Conservation (phyloP, 2,329 filamentous ascomycete species). For the Botrytis tulipae region DNA sequence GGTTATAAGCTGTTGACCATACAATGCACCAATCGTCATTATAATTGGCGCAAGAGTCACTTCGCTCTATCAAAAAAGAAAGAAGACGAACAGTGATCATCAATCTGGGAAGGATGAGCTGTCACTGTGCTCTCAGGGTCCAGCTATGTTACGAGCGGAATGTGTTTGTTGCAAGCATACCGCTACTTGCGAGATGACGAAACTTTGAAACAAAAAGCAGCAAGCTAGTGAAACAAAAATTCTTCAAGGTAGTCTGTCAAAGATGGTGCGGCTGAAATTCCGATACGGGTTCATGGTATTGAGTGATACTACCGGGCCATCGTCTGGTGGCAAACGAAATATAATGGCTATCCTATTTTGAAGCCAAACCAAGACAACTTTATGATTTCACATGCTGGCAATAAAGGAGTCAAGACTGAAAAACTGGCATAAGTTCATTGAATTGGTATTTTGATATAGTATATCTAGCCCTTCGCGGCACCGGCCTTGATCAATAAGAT, state of each 20-base stretch:
- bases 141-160: not conserved
- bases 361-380: not conserved
- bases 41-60: not conserved
- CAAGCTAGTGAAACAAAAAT: not conserved
- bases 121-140: not conserved
- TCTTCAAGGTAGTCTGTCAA: not conserved
- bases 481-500: slow-evolving; percentile 38
- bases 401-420: not conserved
- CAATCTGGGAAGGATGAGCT: not conserved
- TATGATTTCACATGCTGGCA: not conserved
- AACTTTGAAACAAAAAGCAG: not conserved
- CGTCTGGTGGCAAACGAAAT: not conserved
- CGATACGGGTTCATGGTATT: not conserved
- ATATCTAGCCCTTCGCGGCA: slow-evolving; percentile 37
- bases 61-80: not conserved
- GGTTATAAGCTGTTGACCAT: not conserved
- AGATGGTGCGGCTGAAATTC: not conserved
- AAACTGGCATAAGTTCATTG: slow-evolving; percentile 7
- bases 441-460: slow-evolving; percentile 22
- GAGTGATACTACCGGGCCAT: not conserved
- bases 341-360: not conserved
- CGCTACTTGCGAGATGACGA: not conserved
- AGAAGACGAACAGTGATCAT: not conserved
- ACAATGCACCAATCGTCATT: not conserved
- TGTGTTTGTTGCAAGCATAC: not conserved